These are phyloP conservation scores for Colletotrichum euphorbiae DNA, from an alignment of 2,329 filamentous ascomycete species.

Conservation along the genomic window DNA sequence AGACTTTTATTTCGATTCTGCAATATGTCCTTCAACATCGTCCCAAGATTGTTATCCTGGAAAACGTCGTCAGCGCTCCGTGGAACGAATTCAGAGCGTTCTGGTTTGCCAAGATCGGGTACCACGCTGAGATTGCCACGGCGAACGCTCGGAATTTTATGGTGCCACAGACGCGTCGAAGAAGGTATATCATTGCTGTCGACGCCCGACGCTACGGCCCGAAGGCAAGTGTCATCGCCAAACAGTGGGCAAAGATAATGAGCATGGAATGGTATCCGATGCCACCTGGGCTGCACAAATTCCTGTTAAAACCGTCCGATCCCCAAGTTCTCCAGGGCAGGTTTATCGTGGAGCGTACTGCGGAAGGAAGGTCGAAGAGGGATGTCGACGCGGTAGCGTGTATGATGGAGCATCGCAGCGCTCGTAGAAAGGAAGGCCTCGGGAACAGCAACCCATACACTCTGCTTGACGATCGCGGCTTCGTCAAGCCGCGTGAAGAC, in stretches of 20 bases:
- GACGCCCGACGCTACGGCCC: slow-evolving; percentile 52
- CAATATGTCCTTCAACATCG: slow-evolving; percentile 65
- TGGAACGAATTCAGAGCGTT: slow-evolving; percentile 64
- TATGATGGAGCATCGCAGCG: slow-evolving; percentile 68
- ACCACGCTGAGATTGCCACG: slow-evolving; percentile 60
- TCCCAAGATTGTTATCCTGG: slow-evolving; percentile 75
- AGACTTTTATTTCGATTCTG: slow-evolving; percentile 73
- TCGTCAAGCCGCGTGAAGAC: slow-evolving; percentile 64
- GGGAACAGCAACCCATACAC: slow-evolving; percentile 69
- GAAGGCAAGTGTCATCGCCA: slow-evolving; percentile 47
- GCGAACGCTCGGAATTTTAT: slow-evolving; percentile 80
- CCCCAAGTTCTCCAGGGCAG: slow-evolving; percentile 63
- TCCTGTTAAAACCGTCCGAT: slow-evolving; percentile 69
- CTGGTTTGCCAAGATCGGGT: slow-evolving; percentile 62
- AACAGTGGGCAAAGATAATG: slow-evolving; percentile 60
- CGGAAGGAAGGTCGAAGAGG: slow-evolving; percentile 44
- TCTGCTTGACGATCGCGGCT: slow-evolving; percentile 66
- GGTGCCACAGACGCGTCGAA: slow-evolving; percentile 75
- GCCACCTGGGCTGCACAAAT: slow-evolving; percentile 71
- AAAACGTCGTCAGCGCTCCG: slow-evolving; percentile 74
- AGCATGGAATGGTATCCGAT: slow-evolving; percentile 51
- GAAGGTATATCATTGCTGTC: slow-evolving; percentile 71
- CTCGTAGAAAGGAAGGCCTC: slow-evolving; percentile 62
- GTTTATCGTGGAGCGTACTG: slow-evolving; percentile 56
- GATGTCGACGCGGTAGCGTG: slow-evolving; percentile 66